phyloP scores from a whole-genome alignment of 169 alveolate species.

The Plasmodium yoelii region DNA sequence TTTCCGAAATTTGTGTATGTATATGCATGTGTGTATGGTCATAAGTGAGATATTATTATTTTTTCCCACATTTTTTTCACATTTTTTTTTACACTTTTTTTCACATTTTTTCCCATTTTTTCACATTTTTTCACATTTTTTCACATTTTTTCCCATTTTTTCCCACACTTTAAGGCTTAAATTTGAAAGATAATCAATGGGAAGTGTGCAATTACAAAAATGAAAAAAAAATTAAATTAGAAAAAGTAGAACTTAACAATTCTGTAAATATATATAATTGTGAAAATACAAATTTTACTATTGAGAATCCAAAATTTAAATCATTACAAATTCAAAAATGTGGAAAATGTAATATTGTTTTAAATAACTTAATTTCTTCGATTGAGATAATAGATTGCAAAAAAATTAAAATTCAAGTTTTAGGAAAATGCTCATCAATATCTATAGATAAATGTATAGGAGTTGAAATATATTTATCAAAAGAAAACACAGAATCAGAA shows the following conservation, averaged over 20 bases:
- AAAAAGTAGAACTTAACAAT: slow-evolving; percentile 40
- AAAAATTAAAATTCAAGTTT: slow-evolving; percentile 79
- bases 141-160: too few species aligned
- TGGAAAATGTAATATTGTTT: slow-evolving; percentile 51
- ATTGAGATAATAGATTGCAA: slow-evolving; percentile 80
- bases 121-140: too few species aligned
- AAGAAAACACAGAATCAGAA: slow-evolving; percentile 76
- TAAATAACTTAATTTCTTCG: slow-evolving; percentile 76
- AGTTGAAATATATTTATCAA: slow-evolving; percentile 77
- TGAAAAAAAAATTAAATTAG: slow-evolving; percentile 12
- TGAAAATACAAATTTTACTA: slow-evolving; percentile 47
- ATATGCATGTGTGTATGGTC: too few species aligned
- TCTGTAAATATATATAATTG: slow-evolving; percentile 61
- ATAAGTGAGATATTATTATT: too few species aligned
- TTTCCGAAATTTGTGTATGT: too few species aligned
- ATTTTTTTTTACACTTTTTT: not conserved
- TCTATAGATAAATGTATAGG: slow-evolving; percentile 82
- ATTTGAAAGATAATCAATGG: slow-evolving; percentile 68
- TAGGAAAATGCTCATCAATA: slow-evolving; percentile 77
- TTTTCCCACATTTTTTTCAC: too few species aligned
- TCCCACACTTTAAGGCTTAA: not conserved
- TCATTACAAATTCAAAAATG: slow-evolving; percentile 69
- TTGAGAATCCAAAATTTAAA: slow-evolving; percentile 46
- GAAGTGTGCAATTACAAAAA: slow-evolving; percentile 48
- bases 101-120: not conserved